Evolutionary conservation across 495 filamentous ascomycete species (phyloP), one percentile per base, ranked within the genome.

Genomic region (Penicillium mononematosum): DNA sequence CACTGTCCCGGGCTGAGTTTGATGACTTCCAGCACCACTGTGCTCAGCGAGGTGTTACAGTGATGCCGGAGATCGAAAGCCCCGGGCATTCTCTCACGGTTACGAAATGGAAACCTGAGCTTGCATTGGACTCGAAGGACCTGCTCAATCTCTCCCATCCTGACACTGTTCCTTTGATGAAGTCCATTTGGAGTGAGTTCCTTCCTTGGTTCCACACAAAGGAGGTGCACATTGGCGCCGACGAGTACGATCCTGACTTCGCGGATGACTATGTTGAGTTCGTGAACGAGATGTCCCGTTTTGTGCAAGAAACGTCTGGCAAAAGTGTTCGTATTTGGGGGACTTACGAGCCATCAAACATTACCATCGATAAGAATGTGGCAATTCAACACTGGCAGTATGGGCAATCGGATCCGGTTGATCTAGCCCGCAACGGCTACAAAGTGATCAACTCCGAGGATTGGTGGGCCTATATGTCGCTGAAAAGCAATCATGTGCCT

Each of bases 381-480:
- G 77, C 75, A 11, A 75, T 78, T 10, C 81, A 84, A 62, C 81
- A 83, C 57, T 84, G 81, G 81, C 81, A 84, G 52, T 79, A 79
- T 55, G 81, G 81, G 16, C 74, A 84, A 50, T 83, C 81, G 0
- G 80, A 84, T 38, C 80, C 81, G 0, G 66, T 80, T 7, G 53
- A 52, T 9, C 66, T 83, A 0, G 70, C 73, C 14, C 56, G 57
- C 0, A 56, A 68, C 2, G 77, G 74, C 6, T 81, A 82, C 54
- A 55, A 70, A 5, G 36, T 80, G 39, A 72, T 84, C 56, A 84
- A 84, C 53, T 81, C 78, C 1, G 74, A 84, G 31, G 81, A 84
- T 54, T 78, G 76, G 76, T 84, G 81, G 81, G 79, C 74, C 0
- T 84, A 84, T 55, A 78, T 83, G 60, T 75, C 75, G 11, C 50